Percentiles rank a stretch among this genome's conserved stretches.
These are phyloP conservation scores for Rubroshorea leprosula DNA, from an alignment of 345 rosid species.

Conservation along the genomic window DNA sequence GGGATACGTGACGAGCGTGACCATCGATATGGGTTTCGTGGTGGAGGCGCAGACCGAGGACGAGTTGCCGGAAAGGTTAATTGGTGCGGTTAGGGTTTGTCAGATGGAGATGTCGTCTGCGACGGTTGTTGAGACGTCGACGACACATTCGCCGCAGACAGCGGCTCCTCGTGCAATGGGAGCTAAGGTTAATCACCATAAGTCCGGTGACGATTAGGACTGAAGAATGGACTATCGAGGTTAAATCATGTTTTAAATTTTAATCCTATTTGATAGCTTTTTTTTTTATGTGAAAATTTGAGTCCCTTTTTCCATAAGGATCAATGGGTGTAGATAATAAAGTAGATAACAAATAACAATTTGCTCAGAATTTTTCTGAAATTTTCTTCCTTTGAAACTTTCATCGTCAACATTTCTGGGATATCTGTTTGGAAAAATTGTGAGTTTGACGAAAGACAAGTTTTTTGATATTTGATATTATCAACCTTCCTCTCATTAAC, in stretches of 20 bases:
- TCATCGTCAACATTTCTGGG: neutral
- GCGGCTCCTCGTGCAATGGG: conserved; percentile 34
- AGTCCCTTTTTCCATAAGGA: conserved; percentile 14
- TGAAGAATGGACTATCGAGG: conserved; percentile 1
- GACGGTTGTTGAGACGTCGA: conserved; percentile 34
- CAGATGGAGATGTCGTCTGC: conserved; percentile 93
- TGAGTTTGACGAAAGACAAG: too few species aligned
- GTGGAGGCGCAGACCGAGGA: conserved; percentile 76
- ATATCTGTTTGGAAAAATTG: too few species aligned
- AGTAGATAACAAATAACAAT: conserved; percentile 12
- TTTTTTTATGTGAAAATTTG: neutral
- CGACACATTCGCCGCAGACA: neutral
- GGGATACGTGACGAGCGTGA: conserved; percentile 71
- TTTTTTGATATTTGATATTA: too few species aligned
- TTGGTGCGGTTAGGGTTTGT: conserved; percentile 82
- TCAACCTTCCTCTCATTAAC: too few species aligned
- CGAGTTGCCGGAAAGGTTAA: conserved; percentile 76
- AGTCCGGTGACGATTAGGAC: conserved; percentile 33
- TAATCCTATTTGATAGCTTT: neutral
- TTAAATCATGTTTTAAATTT: too few species aligned
- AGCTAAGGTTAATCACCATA: conserved; percentile 61
- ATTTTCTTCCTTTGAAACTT: neutral
- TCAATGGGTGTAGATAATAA: conserved; percentile 23
- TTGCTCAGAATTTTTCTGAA: neutral
- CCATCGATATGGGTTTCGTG: conserved; percentile 82